Evolutionary conservation across 305 asterid genomes (phyloP), one percentile per base, ranked within the genome.

Genomic region (Nicotiana rustica): DNA sequence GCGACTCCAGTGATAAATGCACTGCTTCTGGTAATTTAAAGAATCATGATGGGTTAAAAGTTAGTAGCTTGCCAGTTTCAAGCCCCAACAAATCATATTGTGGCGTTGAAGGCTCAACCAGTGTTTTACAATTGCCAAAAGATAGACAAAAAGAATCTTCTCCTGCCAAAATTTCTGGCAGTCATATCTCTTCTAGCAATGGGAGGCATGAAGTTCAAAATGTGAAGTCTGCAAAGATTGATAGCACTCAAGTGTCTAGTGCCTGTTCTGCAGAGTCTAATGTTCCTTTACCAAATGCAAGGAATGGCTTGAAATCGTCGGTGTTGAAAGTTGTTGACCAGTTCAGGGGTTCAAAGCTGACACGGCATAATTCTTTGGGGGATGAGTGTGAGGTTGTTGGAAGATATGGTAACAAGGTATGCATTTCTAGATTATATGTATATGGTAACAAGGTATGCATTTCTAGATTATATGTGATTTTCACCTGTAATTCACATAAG

Each of bases 251-350:
- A 33, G 84, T 73, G 78, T 79, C 52, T 59, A 82, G 84, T 83
- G 59, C 89, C 59, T 82, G 85, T 88, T 86, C 86, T n/a, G 67
- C 86, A 62, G 87, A 82, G 73, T 52, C 68, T 52, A 78, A 77
- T 70, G 80, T 69, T 71, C 79, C 77, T 75, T 55, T 75, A 70
- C 91, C 64, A 29, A 84, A 85, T 82, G 82, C 85, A 59, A 77
- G 47, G 76, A 81, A 76, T 88, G 86, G 87, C 87, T 66, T 86
- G 69, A 87, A 88, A 86, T 68, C 86, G 66, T 87, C 91, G 12
- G 83, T 75, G 66, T 85, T 86, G 87, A 85, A 86, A 88, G 88
- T 79, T 67, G 84, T 84, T 85, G 95, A 91, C 87, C 91, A 89
- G 65, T 56, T 82, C 82, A 87, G 85, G 85, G 85, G 85, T 80